phyloP scores from a whole-genome alignment of 441 rosid species.

The Croton setiger region DNA sequence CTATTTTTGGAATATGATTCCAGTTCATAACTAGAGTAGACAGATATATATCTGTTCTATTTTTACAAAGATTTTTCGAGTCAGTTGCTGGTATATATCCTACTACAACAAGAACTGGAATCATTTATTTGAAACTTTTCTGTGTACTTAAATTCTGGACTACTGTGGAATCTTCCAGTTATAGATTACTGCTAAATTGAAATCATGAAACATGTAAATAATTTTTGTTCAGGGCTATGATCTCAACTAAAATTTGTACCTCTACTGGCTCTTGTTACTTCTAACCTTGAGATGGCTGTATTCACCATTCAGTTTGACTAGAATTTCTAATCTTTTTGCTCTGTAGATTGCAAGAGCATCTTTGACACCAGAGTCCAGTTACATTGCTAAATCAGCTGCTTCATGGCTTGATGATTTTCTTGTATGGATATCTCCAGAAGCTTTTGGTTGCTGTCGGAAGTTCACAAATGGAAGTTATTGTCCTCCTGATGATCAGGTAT shows the following conservation, averaged over 20 bases:
- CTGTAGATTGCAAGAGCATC: conserved; percentile 86
- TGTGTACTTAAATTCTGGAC: background rate
- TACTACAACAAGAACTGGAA: background rate
- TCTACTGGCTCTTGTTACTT: conserved; percentile 9
- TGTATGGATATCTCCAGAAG: conserved; percentile 99
- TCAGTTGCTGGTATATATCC: background rate
- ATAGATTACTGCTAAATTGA: background rate
- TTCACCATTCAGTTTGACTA: conserved; percentile 15
- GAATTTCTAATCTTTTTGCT: conserved; percentile 16
- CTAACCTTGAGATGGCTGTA: background rate
- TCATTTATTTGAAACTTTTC: background rate
- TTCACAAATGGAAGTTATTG: conserved; percentile 93
- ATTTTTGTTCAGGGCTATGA: background rate
- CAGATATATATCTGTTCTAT: background rate
- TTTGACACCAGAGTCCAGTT: conserved; percentile 72
- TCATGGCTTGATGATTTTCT: conserved; percentile 99
- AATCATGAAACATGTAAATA: background rate
- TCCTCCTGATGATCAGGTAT: conserved; percentile 97
- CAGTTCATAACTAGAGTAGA: no score
- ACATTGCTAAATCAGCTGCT: conserved; percentile 99
- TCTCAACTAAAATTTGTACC: conserved; percentile 9
- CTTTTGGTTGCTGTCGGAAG: conserved; percentile 97
- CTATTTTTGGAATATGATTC: background rate
- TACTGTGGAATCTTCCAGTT: background rate
- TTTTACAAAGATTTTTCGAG: background rate